phyloP scores from a whole-genome alignment of 169 alveolate genomes.

The Eimeria tenella region DNA sequence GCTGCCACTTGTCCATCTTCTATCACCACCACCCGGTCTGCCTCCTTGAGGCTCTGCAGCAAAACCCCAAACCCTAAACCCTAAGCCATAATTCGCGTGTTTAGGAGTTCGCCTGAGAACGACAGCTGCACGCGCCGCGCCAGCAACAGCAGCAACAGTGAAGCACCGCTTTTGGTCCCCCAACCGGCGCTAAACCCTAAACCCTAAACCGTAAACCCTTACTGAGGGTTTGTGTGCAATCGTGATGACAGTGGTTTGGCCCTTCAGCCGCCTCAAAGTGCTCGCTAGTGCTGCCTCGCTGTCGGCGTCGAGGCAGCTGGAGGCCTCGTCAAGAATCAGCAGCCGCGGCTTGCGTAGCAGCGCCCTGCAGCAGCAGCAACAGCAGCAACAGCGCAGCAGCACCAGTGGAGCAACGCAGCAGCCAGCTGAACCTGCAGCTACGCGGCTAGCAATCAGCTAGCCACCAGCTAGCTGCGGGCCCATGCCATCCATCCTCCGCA shows the following conservation, averaged over 20 bases:
- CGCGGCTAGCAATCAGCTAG: neutral
- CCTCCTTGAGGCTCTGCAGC: conserved; percentile 25
- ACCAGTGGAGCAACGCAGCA: neutral
- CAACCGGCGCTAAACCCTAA: neutral
- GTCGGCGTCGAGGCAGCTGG: conserved; percentile 92
- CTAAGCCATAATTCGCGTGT: neutral
- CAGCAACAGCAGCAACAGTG: too few relatives aligned
- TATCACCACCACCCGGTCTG: conserved; percentile 24
- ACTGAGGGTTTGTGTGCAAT: conserved; percentile 65
- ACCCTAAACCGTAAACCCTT: conserved; percentile 18
- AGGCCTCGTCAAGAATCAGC: conserved; percentile 96
- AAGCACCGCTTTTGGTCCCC: neutral
- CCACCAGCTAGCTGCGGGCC: neutral
- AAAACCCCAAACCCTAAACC: conserved; percentile 26
- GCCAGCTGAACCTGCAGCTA: neutral
- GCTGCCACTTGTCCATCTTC: conserved; percentile 7
- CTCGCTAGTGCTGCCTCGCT: conserved; percentile 64
- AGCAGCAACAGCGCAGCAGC: neutral
- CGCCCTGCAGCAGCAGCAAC: conserved; percentile 81
- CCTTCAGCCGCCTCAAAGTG: conserved; percentile 51
- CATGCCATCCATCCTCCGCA: neutral
- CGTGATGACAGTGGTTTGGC: conserved; percentile 28
- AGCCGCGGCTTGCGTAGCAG: conserved; percentile 87
- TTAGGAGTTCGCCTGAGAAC: neutral
- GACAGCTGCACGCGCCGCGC: neutral